Conservation (phyloP, 1,284 basidiomycete species). For the Schizopora paradoxa region DNA sequence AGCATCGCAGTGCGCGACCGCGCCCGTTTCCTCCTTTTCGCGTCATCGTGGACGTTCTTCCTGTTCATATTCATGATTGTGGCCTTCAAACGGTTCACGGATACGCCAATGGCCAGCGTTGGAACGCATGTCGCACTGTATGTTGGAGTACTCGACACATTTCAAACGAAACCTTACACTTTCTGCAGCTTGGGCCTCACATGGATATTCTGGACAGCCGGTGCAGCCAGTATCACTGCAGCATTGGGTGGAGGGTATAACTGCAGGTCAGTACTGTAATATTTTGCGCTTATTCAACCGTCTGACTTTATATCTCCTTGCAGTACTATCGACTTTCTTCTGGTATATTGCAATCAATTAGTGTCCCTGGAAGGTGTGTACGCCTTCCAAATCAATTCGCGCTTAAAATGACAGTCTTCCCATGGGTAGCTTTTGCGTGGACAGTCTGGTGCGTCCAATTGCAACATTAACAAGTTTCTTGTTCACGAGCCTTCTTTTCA, state of each 20-base stretch:
- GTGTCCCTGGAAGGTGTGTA: constrained; percentile 47
- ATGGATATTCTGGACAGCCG: constrained; percentile 68
- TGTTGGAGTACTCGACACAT: constrained; percentile 27
- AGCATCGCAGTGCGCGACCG: constrained; percentile 48
- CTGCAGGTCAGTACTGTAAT: constrained; percentile 44
- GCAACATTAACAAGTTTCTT: constrained; percentile 7
- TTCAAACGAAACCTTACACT: not conserved
- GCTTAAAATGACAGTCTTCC: not conserved
- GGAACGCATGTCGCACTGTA: constrained; percentile 60
- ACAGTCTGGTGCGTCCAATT: constrained; percentile 46
- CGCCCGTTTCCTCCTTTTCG: constrained; percentile 61
- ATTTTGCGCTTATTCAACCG: not conserved
- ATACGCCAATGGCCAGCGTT: constrained; percentile 51
- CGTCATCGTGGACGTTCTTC: constrained; percentile 56
- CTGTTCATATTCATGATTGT: constrained; percentile 46
- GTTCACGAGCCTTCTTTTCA: constrained; percentile 22
- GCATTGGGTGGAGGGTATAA: constrained; percentile 61
- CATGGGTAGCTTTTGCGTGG: constrained; percentile 46
- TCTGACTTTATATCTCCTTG: constrained; percentile 4
- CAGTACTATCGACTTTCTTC: constrained; percentile 34
- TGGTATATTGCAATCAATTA: constrained; percentile 58
- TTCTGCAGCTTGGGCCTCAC: constrained; percentile 50
- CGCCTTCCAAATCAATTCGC: not conserved
- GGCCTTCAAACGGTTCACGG: constrained; percentile 37
- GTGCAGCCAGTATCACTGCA: constrained; percentile 60